Evolutionary conservation across 2,329 filamentous ascomycete genomes (phyloP).

Genomic region (Whalleya microplaca): DNA sequence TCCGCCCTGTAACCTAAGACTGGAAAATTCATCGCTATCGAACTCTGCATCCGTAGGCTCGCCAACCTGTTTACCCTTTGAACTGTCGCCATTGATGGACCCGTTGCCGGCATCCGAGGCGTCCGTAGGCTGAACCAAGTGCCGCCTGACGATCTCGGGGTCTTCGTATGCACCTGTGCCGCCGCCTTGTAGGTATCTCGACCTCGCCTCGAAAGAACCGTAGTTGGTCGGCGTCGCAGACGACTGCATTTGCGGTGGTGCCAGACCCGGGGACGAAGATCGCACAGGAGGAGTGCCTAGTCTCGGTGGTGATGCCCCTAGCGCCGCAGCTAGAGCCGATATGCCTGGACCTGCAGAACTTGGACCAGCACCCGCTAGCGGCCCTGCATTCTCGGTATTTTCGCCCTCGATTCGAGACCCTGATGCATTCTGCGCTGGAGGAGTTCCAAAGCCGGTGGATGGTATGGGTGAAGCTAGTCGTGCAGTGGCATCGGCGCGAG

Average conservation of each 20-base stretch:
- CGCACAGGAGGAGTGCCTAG: constrained; percentile 68
- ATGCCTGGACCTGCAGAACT: constrained; percentile 77
- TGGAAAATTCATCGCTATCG: constrained; percentile 86
- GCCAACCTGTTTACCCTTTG: constrained; percentile 58
- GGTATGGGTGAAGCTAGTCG: constrained; percentile 64
- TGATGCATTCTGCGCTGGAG: constrained; percentile 51
- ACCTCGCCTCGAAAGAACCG: constrained; percentile 80
- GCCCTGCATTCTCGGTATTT: constrained; percentile 55
- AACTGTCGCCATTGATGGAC: constrained; percentile 42
- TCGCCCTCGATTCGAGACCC: constrained; percentile 47
- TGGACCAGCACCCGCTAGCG: constrained; percentile 67
- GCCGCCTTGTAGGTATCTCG: constrained; percentile 48
- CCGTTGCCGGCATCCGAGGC: constrained; percentile 45
- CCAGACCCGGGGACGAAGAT: constrained; percentile 60
- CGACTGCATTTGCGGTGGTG: constrained; percentile 48
- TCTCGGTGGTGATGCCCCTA: constrained; percentile 70
- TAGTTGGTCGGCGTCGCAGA: constrained; percentile 71
- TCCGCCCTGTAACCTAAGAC: constrained; percentile 87
- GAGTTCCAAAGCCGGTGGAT: constrained; percentile 48
- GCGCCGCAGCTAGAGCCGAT: constrained; percentile 86
- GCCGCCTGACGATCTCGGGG: constrained; percentile 86
- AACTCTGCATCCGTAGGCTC: constrained; percentile 42
- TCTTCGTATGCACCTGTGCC: constrained; percentile 75
- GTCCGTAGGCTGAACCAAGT: constrained; percentile 74
- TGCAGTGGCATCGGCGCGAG: constrained; percentile 63